Evolutionary conservation across 1,284 basidiomycete genomes (phyloP).

Genomic region (Taiwanofungus camphoratus): DNA sequence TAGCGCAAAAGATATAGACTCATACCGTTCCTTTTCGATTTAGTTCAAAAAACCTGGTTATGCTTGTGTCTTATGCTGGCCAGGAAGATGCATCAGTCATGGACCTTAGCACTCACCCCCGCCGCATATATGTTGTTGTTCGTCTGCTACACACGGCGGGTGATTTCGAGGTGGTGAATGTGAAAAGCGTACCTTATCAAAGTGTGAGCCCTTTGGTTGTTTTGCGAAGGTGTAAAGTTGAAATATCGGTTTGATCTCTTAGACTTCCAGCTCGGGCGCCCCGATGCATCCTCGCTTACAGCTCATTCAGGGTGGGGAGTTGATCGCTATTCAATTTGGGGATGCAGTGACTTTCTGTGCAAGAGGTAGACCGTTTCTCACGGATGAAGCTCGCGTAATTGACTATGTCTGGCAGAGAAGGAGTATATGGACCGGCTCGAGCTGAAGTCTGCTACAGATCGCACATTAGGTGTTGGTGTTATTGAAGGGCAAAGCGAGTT

Average conservation of each 20-base stretch:
- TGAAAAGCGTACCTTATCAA: slow-evolving; percentile 66
- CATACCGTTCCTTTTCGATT: neutral
- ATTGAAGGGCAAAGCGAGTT: slow-evolving; percentile 44
- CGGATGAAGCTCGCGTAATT: neutral
- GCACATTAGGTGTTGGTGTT: slow-evolving; percentile 65
- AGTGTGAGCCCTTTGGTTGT: slow-evolving; percentile 42
- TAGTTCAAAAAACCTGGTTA: slow-evolving; percentile 47
- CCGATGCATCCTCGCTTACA: slow-evolving; percentile 66
- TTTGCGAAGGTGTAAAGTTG: neutral
- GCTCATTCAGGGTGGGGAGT: slow-evolving; percentile 47
- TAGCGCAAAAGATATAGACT: slow-evolving; percentile 3
- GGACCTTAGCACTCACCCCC: slow-evolving; percentile 37
- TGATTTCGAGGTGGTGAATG: slow-evolving; percentile 38
- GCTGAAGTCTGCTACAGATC: slow-evolving; percentile 60
- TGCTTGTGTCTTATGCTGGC: slow-evolving; percentile 66
- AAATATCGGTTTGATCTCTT: slow-evolving; percentile 8
- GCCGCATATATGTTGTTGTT: slow-evolving; percentile 61
- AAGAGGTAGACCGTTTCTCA: slow-evolving; percentile 37
- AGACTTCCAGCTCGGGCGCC: slow-evolving; percentile 61
- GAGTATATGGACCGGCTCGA: slow-evolving; percentile 68
- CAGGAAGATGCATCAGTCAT: slow-evolving; percentile 40
- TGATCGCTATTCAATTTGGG: slow-evolving; percentile 65
- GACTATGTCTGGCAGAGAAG: slow-evolving; percentile 43
- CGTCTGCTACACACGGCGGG: slow-evolving; percentile 39
- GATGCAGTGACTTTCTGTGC: slow-evolving; percentile 72